phyloP scores from a whole-genome alignment of 2,329 filamentous ascomycete species.

The Plenodomus biglobosus region DNA sequence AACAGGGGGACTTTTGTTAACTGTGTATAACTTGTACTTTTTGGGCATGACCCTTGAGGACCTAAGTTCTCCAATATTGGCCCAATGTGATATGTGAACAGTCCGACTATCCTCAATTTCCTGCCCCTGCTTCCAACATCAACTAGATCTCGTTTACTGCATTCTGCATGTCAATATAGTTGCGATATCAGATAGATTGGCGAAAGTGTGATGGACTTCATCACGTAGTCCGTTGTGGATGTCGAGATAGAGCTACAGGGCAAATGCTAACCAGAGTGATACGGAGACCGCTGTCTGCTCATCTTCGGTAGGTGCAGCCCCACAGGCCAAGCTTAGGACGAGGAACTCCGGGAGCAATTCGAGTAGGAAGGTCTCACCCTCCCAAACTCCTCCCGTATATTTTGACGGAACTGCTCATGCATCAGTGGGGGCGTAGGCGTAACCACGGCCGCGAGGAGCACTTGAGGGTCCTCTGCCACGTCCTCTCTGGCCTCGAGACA shows the following conservation, averaged over 20 bases:
- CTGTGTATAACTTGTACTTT: not conserved
- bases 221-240: conserved; percentile 39
- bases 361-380: conserved; percentile 41
- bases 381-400: conserved; percentile 32
- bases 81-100: too few species aligned
- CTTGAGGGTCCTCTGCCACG: too few species aligned
- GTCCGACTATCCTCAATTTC: not conserved
- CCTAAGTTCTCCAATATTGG: too few species aligned
- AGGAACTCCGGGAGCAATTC: conserved; percentile 36
- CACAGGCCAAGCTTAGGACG: conserved; percentile 10
- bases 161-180: conserved; percentile 27
- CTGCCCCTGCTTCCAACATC: conserved; percentile 7
- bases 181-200: conserved; percentile 4
- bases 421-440: conserved; percentile 29
- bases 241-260: conserved; percentile 39
- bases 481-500: too few species aligned
- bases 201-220: conserved; percentile 8
- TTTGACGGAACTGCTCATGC: conserved; percentile 35
- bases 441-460: not conserved
- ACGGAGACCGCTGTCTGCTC: conserved; percentile 36
- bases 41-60: too few species aligned
- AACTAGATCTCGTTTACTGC: conserved; percentile 6
- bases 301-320: conserved; percentile 25
- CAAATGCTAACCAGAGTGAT: conserved; percentile 35
- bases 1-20: not conserved